A percentile compares a stretch with the other conserved stretches of the same genome.
Conservation (phyloP, 108 stramenopile genomes). For the Epithemia pelagica region DNA sequence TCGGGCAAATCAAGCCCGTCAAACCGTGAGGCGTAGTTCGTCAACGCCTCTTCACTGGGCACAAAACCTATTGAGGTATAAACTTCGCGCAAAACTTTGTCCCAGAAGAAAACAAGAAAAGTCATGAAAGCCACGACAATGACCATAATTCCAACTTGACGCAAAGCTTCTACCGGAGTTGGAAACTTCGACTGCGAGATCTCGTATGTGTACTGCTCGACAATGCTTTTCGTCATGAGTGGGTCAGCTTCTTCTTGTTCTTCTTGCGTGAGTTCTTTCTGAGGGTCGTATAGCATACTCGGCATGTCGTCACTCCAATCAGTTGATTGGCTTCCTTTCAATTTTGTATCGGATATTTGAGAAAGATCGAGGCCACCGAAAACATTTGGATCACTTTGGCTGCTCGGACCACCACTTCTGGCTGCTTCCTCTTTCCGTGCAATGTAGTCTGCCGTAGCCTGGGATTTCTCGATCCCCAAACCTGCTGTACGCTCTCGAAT, state of each 20-base stretch:
- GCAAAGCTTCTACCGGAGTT: slow-evolving; percentile 32
- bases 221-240: slow-evolving; percentile 38
- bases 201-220: slow-evolving; percentile 50
- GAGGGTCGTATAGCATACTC: slow-evolving; percentile 56
- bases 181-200: slow-evolving; percentile 49
- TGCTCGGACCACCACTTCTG: slow-evolving; percentile 13
- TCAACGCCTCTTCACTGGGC: slow-evolving; percentile 49
- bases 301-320: slow-evolving; percentile 24
- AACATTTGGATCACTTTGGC: slow-evolving; percentile 13
- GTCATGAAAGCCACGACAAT: slow-evolving; percentile 48
- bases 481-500: slow-evolving; percentile 53
- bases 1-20: slow-evolving; percentile 15
- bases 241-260: slow-evolving; percentile 71
- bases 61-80: slow-evolving; percentile 53
- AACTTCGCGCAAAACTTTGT: slow-evolving; percentile 41
- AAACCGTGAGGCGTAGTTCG: slow-evolving; percentile 15
- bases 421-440: slow-evolving; percentile 48
- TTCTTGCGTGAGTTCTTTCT: slow-evolving; percentile 69
- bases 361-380: slow-evolving; percentile 43
- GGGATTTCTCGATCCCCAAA: slow-evolving; percentile 60
- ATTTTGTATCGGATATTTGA: slow-evolving; percentile 34
- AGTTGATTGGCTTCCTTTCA: slow-evolving; percentile 1
- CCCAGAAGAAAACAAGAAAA: slow-evolving; percentile 49
- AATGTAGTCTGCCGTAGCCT: slow-evolving; percentile 50
- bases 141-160: slow-evolving; percentile 49